phyloP scores from a whole-genome alignment of 148 eudicot species.

The Nepenthes gracilis region DNA sequence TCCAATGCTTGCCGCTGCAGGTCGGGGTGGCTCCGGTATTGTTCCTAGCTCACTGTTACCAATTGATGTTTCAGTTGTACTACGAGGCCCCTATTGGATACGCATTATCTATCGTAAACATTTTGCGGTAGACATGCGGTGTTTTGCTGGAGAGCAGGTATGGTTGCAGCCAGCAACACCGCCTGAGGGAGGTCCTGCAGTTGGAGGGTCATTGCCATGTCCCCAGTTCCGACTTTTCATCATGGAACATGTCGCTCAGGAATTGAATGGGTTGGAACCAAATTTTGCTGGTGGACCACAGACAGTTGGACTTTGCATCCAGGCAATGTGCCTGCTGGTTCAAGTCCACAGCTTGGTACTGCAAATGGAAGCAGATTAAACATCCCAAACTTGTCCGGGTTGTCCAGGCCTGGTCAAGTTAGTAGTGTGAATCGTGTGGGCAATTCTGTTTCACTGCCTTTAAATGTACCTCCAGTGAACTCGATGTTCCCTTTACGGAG shows the following conservation, averaged over 20 bases:
- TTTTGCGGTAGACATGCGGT: constrained; percentile 99
- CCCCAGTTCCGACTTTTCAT: constrained; percentile 99
- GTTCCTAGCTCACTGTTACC: constrained; percentile 97
- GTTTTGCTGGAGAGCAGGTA: constrained; percentile 99
- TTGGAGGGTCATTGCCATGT: constrained; percentile 96
- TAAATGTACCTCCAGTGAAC: constrained; percentile 40
- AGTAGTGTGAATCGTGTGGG: constrained; percentile 53
- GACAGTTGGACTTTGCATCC: constrained; percentile 32
- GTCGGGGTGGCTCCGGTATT: constrained; percentile 87
- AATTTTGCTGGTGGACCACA: constrained; percentile 64
- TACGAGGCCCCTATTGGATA: constrained; percentile 98
- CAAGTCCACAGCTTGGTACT: constrained; percentile 37
- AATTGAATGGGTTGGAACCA: constrained; percentile 87
- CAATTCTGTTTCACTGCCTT: constrained; percentile 28
- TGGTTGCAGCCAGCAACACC: constrained; percentile 99
- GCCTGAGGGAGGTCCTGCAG: constrained; percentile 83
- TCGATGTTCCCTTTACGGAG: constrained; percentile 60
- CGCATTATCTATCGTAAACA: constrained; percentile 82
- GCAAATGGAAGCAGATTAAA: constrained; percentile 45
- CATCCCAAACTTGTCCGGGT: constrained; percentile 33
- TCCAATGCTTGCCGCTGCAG: constrained; percentile 61
- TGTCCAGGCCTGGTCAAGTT: constrained; percentile 53
- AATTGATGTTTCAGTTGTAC: constrained; percentile 93
- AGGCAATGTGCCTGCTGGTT: constrained; percentile 31
- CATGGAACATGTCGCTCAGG: constrained; percentile 99